phyloP scores from a whole-genome alignment of 2,329 filamentous ascomycete genomes.

The Sclerotinia nivalis region DNA sequence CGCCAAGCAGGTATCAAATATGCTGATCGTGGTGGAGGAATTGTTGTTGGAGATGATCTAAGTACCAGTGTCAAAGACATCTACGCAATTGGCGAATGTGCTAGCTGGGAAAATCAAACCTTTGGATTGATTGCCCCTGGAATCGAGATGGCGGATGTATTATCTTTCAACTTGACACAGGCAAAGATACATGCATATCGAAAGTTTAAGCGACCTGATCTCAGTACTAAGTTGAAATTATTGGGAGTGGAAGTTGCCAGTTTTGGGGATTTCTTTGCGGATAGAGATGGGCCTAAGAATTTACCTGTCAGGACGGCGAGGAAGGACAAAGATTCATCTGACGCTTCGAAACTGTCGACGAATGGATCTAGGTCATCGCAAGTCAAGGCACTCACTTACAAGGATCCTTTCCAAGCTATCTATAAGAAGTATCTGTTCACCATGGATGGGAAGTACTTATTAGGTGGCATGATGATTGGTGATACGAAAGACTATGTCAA shows the following conservation, averaged over 20 bases:
- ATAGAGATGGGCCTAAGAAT: slow-evolving; percentile 76
- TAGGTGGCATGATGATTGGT: slow-evolving; percentile 97
- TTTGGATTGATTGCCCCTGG: slow-evolving; percentile 89
- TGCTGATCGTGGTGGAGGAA: slow-evolving; percentile 71
- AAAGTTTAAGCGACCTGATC: slow-evolving; percentile 76
- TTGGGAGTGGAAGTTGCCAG: slow-evolving; percentile 89
- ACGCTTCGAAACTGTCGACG: slow-evolving; percentile 51
- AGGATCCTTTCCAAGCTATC: slow-evolving; percentile 81
- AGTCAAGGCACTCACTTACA: slow-evolving; percentile 85
- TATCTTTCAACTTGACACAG: slow-evolving; percentile 88
- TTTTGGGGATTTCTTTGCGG: slow-evolving; percentile 92
- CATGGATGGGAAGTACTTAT: slow-evolving; percentile 81
- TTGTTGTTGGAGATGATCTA: slow-evolving; percentile 60
- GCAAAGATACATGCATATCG: slow-evolving; percentile 69
- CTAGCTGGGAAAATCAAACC: slow-evolving; percentile 83
- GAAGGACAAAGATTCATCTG: slow-evolving; percentile 45
- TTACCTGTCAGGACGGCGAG: slow-evolving; percentile 61
- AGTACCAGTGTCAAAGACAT: slow-evolving; percentile 70
- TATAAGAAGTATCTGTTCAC: slow-evolving; percentile 97
- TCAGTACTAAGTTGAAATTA: slow-evolving; percentile 90
- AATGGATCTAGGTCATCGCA: slow-evolving; percentile 57
- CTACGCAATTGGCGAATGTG: slow-evolving; percentile 89
- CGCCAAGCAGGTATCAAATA: slow-evolving; percentile 68
- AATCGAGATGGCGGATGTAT: slow-evolving; percentile 88
- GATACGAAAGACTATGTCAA: slow-evolving; percentile 91